Conservation (phyloP, 345 rosid species). For the Brassica incana region DNA sequence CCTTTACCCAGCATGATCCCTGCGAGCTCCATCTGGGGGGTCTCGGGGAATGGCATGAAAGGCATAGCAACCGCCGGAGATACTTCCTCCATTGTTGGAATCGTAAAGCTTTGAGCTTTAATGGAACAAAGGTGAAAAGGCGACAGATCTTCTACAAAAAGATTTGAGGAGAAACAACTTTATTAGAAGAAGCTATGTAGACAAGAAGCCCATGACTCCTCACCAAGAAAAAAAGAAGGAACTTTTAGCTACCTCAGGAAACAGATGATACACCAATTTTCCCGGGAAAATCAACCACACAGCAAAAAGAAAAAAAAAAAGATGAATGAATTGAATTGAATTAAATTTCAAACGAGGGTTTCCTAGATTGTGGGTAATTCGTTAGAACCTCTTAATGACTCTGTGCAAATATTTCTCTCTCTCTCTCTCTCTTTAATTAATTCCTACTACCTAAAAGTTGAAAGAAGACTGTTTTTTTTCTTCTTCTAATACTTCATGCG, state of each 20-base stretch:
- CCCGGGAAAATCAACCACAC: constrained; percentile 37
- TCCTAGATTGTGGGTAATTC: constrained; percentile 54
- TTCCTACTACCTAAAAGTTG: constrained; percentile 40
- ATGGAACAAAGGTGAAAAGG: constrained; percentile 28
- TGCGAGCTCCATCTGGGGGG: constrained; percentile 47
- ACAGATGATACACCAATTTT: not conserved
- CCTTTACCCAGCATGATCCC: constrained; percentile 51
- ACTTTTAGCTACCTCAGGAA: not conserved
- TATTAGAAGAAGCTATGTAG: constrained; percentile 10
- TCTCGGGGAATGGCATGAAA: constrained; percentile 37
- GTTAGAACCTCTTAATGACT: constrained; percentile 48
- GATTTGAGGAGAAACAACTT: constrained; percentile 11
- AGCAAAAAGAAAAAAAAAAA: constrained; percentile 23
- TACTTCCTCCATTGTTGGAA: constrained; percentile 50
- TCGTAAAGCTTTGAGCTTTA: not conserved
- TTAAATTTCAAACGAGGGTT: constrained; percentile 1
- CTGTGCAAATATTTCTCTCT: not conserved
- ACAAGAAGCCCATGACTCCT: constrained; percentile 35
- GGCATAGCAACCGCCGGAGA: constrained; percentile 52
- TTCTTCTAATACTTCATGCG: not conserved
- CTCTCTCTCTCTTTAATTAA: constrained; percentile 40
- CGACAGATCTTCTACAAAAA: constrained; percentile 32
- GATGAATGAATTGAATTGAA: constrained; percentile 3
- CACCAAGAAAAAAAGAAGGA: not conserved
- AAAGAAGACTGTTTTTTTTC: constrained; percentile 9